A percentile compares a stretch with the other conserved stretches of the same genome.
Conservation (phyloP, 257 asterid species). For the Solanum infundibuliforme region DNA sequence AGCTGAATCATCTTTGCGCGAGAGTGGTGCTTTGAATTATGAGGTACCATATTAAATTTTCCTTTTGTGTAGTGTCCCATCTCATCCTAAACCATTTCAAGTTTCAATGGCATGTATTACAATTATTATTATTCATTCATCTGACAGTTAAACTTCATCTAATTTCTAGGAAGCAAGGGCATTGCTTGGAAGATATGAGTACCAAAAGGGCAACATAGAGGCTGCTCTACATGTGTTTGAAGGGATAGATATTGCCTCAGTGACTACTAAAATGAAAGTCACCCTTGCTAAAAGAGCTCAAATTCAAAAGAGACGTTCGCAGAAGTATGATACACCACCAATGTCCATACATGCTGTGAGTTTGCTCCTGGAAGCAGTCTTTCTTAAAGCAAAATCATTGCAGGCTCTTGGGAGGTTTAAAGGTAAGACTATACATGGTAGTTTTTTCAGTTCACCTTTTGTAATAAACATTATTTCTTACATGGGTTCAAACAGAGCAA, state of each 20-base stretch:
- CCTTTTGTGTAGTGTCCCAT: background rate
- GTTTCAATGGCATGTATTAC: background rate
- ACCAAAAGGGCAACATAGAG: conserved; percentile 83
- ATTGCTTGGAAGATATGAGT: conserved; percentile 79
- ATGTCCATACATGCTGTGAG: conserved; percentile 85
- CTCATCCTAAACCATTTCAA: background rate
- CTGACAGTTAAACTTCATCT: background rate
- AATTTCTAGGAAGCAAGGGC: conserved; percentile 91
- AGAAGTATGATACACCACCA: conserved; percentile 39
- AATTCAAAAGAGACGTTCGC: conserved; percentile 42
- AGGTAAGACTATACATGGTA: conserved; percentile 34
- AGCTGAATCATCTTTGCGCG: conserved; percentile 81
- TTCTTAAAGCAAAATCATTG: conserved; percentile 72
- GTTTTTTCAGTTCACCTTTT: background rate
- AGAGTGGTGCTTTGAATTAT: conserved; percentile 63
- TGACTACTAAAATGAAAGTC: conserved; percentile 64
- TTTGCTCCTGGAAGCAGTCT: conserved; percentile 76
- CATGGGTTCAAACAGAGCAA: background rate
- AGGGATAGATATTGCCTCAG: conserved; percentile 75
- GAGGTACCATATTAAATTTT: conserved; percentile 34
- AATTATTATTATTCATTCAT: background rate
- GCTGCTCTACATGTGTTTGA: conserved; percentile 88
- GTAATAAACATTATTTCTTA: background rate
- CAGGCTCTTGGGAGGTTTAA: conserved; percentile 75
- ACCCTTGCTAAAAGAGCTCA: conserved; percentile 47